phyloP scores from a whole-genome alignment of 2,329 filamentous ascomycete genomes.

The Alternaria arbusti region DNA sequence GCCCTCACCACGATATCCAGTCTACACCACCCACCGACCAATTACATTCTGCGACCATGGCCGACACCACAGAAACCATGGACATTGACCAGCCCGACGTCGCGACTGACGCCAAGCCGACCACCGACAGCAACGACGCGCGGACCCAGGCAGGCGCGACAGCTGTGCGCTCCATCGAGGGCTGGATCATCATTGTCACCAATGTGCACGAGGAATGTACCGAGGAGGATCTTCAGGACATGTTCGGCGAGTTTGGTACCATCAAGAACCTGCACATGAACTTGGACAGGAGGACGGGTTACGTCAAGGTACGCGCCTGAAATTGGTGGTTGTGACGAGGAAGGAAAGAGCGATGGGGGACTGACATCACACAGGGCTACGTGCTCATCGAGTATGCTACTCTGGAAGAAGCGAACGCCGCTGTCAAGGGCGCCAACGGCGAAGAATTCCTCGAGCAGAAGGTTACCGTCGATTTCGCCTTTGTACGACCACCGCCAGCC shows the following conservation, averaged over 20 bases:
- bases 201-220: constrained; percentile 88
- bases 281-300: constrained; percentile 80
- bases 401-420: constrained; percentile 77
- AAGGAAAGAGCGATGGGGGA: neutral
- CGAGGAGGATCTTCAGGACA: constrained; percentile 81
- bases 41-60: constrained; percentile 43
- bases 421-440: constrained; percentile 79
- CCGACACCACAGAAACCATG: constrained; percentile 51
- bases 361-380: constrained; percentile 67
- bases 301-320: constrained; percentile 73
- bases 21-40: constrained; percentile 4
- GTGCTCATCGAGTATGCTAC: constrained; percentile 85
- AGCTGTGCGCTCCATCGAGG: constrained; percentile 84
- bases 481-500: constrained; percentile 74
- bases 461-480: constrained; percentile 81
- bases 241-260: constrained; percentile 83
- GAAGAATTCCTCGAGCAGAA: constrained; percentile 83
- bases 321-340: neutral
- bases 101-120: constrained; percentile 12
- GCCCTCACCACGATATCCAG: neutral
- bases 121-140: constrained; percentile 64
- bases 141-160: constrained; percentile 76
- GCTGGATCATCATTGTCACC: constrained; percentile 86
- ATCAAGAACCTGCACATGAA: constrained; percentile 89
- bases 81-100: constrained; percentile 49